Conservation (phyloP, 768 basidiomycete genomes). For the Boletus fagicola region DNA sequence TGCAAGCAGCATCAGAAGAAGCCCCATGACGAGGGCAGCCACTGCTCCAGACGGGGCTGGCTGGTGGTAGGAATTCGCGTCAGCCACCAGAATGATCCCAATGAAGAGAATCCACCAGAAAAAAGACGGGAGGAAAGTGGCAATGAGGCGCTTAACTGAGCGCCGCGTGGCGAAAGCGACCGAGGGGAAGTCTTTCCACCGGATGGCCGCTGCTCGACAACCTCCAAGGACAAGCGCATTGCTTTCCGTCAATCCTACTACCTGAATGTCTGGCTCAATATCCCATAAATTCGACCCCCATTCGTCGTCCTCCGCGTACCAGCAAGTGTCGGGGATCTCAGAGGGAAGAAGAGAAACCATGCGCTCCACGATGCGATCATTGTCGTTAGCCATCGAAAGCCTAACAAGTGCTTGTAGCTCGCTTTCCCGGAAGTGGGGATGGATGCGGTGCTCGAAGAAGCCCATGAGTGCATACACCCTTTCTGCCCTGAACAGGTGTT, state of each 20-base stretch:
- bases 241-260: slow-evolving; percentile 19
- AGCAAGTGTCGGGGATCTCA: not conserved
- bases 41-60: too few relatives aligned
- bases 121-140: not conserved
- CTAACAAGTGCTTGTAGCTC: slow-evolving; percentile 22
- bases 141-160: slow-evolving; percentile 15
- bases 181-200: slow-evolving; percentile 25
- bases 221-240: slow-evolving; percentile 23
- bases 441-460: slow-evolving; percentile 28
- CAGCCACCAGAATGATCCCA: not conserved
- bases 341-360: slow-evolving; percentile 24
- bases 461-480: slow-evolving; percentile 29
- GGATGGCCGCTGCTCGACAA: slow-evolving; percentile 21
- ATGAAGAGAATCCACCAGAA: slow-evolving; percentile 2
- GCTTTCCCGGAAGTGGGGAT: slow-evolving; percentile 16
- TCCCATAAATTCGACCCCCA: slow-evolving; percentile 23
- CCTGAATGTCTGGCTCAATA: slow-evolving; percentile 18
- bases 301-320: slow-evolving; percentile 23
- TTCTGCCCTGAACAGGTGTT: slow-evolving; percentile 10
- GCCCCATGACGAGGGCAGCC: not conserved
- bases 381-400: slow-evolving; percentile 28
- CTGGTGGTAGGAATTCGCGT: too few relatives aligned
- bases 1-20: slow-evolving; percentile 15
- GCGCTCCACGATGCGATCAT: slow-evolving; percentile 19
- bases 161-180: slow-evolving; percentile 14